Percentiles rank a stretch among this genome's conserved stretches.
phyloP scores from a whole-genome alignment of 768 basidiomycete species.

The Cantharellus cinnabarinus region DNA sequence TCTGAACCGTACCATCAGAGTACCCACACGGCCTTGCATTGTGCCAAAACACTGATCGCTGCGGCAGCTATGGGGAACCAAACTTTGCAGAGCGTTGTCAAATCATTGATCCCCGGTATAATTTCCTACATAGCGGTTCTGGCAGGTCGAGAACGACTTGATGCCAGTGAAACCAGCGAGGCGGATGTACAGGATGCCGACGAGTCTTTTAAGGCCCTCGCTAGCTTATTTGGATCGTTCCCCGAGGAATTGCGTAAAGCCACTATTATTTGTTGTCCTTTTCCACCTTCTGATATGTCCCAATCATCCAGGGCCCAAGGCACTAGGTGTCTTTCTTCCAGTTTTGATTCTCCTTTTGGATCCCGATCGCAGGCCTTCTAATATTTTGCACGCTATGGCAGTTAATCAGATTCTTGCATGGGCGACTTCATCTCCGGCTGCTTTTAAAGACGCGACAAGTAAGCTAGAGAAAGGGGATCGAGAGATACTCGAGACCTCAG shows the following conservation, averaged over 20 bases:
- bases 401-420: slow-evolving; percentile 49
- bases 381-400: slow-evolving; percentile 33
- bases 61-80: slow-evolving; percentile 48
- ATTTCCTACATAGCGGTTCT: slow-evolving; percentile 62
- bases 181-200: slow-evolving; percentile 39
- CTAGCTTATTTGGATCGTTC: slow-evolving; percentile 36
- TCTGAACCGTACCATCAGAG: slow-evolving; percentile 25
- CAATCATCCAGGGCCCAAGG: slow-evolving; percentile 31
- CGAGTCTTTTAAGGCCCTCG: slow-evolving; percentile 70
- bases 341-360: slow-evolving; percentile 52
- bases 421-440: slow-evolving; percentile 44
- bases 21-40: slow-evolving; percentile 73
- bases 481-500: slow-evolving; percentile 51
- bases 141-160: slow-evolving; percentile 33
- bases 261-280: not conserved
- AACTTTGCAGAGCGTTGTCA: slow-evolving; percentile 48
- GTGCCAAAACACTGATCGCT: slow-evolving; percentile 61
- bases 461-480: slow-evolving; percentile 37
- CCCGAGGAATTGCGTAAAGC: slow-evolving; percentile 40
- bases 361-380: slow-evolving; percentile 23
- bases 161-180: slow-evolving; percentile 30
- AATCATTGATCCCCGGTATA: slow-evolving; percentile 56
- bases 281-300: not conserved
- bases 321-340: slow-evolving; percentile 55
- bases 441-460: slow-evolving; percentile 71